These are phyloP conservation scores for Anaeramoeba flamelloides DNA, from an alignment of 78 protist genomes.

Conservation along the genomic window DNA sequence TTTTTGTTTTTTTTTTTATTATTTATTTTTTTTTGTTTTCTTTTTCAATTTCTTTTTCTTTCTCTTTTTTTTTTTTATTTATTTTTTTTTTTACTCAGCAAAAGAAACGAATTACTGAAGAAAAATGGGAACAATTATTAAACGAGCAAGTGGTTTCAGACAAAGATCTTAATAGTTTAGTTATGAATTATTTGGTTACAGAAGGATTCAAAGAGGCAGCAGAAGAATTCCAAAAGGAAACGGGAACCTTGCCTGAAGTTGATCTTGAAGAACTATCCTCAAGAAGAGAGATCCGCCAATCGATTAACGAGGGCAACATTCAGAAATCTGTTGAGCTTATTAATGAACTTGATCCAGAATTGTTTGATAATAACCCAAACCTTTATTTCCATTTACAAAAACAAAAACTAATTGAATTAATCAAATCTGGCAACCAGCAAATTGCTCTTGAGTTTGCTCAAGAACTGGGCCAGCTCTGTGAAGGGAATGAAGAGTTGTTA, in stretches of 20 bases:
- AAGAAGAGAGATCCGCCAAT: not conserved
- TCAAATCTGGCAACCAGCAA: not conserved
- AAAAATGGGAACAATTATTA: not conserved
- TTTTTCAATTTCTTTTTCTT: no score
- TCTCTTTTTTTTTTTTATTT: no score
- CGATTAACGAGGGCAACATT: not conserved
- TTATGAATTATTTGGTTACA: not conserved
- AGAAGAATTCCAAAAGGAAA: not conserved
- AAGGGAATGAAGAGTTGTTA: no score
- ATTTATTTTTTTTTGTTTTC: no score
- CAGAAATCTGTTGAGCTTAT: not conserved
- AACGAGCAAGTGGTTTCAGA: not conserved
- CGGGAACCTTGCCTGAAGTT: not conserved
- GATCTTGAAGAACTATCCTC: not conserved
- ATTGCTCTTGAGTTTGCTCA: no score
- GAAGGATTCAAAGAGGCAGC: constrained; percentile 1
- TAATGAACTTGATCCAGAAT: not conserved
- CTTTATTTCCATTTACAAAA: not conserved
- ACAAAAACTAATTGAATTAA: not conserved
- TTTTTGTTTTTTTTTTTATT: no score
- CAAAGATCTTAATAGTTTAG: not conserved
- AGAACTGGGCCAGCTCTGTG: no score
- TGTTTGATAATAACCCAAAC: not conserved
- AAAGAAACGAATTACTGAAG: no score
- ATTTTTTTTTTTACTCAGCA: no score